Evolutionary conservation across 192 early-diverging fungal genomes (phyloP).

Genomic region (Globomyces pollinis-pini): DNA sequence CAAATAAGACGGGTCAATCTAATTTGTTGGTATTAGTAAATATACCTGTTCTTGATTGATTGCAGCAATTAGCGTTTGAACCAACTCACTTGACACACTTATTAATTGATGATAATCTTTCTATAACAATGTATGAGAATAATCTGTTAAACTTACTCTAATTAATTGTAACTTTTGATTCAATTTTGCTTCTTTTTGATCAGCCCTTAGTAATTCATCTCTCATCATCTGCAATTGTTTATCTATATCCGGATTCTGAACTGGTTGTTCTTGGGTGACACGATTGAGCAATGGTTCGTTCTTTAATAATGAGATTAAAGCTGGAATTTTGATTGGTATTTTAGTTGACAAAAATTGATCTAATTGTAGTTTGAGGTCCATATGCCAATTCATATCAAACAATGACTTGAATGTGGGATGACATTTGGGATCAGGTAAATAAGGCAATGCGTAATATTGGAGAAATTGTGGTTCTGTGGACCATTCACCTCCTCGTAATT

Average conservation of each 20-base stretch:
- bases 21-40: too few relatives aligned
- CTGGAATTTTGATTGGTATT: conserved; percentile 15
- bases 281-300: too few relatives aligned
- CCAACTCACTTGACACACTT: conserved; percentile 45
- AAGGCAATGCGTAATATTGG: conserved; percentile 46
- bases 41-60: conserved; percentile 44
- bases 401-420: conserved; percentile 43
- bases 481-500: conserved; percentile 37
- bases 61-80: conserved; percentile 36
- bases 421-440: conserved; percentile 40
- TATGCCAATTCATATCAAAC: conserved; percentile 25
- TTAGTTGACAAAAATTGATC: conserved; percentile 21
- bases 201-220: too few relatives aligned
- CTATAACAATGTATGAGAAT: conserved; percentile 16
- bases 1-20: conserved; percentile 43
- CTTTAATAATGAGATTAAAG: conserved; percentile 18
- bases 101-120: conserved; percentile 47
- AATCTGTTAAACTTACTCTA: neutral
- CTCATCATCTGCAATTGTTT: too few relatives aligned
- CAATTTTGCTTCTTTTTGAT: conserved; percentile 5
- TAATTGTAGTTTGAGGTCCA: conserved; percentile 25
- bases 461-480: conserved; percentile 40
- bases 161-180: neutral
- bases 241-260: conserved; percentile 5
- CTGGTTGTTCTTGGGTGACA: conserved; percentile 1